phyloP scores from a whole-genome alignment of 148 eudicot species.

The Polygonum aviculare region DNA sequence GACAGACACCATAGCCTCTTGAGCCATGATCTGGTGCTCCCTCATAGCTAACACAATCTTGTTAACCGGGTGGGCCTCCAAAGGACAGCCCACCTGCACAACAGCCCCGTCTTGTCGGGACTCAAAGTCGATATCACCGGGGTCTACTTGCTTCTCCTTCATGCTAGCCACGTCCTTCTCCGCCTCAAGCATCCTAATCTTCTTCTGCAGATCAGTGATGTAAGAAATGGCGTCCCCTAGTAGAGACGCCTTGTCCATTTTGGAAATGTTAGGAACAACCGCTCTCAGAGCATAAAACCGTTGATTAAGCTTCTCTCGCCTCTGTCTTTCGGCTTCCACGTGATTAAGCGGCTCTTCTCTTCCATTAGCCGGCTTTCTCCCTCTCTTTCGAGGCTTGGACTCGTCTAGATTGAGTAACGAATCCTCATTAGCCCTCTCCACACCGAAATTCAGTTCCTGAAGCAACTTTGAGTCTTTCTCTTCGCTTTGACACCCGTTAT shows the following conservation, averaged over 20 bases:
- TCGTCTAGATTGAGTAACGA: constrained; percentile 33
- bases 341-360: constrained; percentile 88
- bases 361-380: constrained; percentile 86
- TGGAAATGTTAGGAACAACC: constrained; percentile 89
- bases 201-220: constrained; percentile 72
- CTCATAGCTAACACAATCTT: constrained; percentile 49
- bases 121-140: constrained; percentile 62
- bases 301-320: constrained; percentile 92
- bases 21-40: constrained; percentile 50
- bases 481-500: constrained; percentile 41
- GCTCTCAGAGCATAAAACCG: constrained; percentile 92
- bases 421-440: constrained; percentile 54
- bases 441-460: constrained; percentile 34
- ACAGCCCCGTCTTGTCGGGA: constrained; percentile 59
- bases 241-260: constrained; percentile 96
- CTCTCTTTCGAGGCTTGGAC: constrained; percentile 68
- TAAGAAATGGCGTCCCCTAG: constrained; percentile 89
- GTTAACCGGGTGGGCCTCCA: constrained; percentile 77
- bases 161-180: constrained; percentile 42
- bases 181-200: constrained; percentile 56
- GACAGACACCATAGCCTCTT: constrained; percentile 48
- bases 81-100: constrained; percentile 58
- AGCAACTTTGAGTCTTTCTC: constrained; percentile 42
- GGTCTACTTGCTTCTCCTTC: constrained; percentile 22
- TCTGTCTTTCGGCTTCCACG: constrained; percentile 88